These are phyloP conservation scores for Tulasnella sp. DNA, from an alignment of 768 basidiomycete species.

Conservation along the genomic window DNA sequence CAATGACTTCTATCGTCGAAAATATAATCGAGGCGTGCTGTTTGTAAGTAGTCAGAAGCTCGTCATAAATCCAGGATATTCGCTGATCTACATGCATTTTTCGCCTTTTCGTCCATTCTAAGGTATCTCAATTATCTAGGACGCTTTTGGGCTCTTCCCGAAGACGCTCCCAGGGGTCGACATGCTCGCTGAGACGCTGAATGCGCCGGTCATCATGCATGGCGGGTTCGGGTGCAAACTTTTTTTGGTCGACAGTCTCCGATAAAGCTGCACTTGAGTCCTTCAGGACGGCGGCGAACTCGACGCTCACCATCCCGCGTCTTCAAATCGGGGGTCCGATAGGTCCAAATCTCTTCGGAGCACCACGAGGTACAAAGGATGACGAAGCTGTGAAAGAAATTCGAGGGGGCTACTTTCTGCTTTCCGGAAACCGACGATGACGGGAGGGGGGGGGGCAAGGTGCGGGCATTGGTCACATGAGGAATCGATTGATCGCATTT, in stretches of 20 bases:
- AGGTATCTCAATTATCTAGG: slow-evolving; percentile 47
- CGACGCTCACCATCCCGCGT: no score
- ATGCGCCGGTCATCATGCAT: slow-evolving; percentile 51
- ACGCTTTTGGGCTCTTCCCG: slow-evolving; percentile 58
- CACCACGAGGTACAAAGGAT: no score
- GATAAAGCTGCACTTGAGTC: no score
- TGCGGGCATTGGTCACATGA: no score
- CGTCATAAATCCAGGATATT: background rate
- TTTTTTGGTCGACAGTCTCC: slow-evolving; percentile 40
- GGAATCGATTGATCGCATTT: no score
- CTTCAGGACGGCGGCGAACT: no score
- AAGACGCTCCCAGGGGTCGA: slow-evolving; percentile 58
- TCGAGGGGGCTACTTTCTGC: no score
- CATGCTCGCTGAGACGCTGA: slow-evolving; percentile 42
- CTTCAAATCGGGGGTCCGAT: no score
- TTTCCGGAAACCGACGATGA: no score
- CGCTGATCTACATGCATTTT: background rate
- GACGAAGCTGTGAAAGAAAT: no score
- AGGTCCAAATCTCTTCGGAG: no score
- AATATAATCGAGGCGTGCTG: background rate
- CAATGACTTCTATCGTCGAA: background rate
- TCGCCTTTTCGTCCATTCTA: background rate
- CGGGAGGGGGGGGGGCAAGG: no score
- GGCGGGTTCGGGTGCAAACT: slow-evolving; percentile 49
- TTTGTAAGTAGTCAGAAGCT: background rate